Percentiles rank a stretch among this genome's conserved stretches.
Evolutionary conservation across 495 filamentous ascomycete species (phyloP).

Genomic region (Geoglossum glabrum): DNA sequence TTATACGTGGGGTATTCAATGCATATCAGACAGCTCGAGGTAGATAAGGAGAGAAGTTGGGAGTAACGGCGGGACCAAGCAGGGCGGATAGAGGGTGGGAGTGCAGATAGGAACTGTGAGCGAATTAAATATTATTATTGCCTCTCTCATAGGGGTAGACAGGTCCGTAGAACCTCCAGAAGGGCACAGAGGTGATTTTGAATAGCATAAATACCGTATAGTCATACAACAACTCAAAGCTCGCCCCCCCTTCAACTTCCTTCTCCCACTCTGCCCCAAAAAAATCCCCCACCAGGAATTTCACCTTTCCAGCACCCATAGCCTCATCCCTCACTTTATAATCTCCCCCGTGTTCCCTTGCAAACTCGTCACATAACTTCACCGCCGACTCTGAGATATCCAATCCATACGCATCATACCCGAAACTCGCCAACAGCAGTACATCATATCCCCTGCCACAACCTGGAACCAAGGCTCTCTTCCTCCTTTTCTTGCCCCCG

Average conservation of each 20-base stretch:
- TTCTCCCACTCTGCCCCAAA: constrained; percentile 43
- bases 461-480: constrained; percentile 28
- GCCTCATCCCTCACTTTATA: constrained; percentile 21
- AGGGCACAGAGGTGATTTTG: background rate
- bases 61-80: constrained; percentile 49
- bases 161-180: background rate
- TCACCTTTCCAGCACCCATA: constrained; percentile 31
- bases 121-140: background rate
- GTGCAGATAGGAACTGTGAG: constrained; percentile 58
- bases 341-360: constrained; percentile 10
- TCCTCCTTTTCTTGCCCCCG: constrained; percentile 8
- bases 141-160: background rate
- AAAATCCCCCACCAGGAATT: constrained; percentile 50
- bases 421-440: constrained; percentile 44
- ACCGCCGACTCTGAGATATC: constrained; percentile 41
- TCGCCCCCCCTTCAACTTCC: constrained; percentile 23
- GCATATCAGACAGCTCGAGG: constrained; percentile 41
- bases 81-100: constrained; percentile 40
- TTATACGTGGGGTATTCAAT: constrained; percentile 67
- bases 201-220: constrained; percentile 38
- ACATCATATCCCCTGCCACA: constrained; percentile 65
- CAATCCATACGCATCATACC: constrained; percentile 54
- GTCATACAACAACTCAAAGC: constrained; percentile 68
- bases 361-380: constrained; percentile 29
- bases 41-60: constrained; percentile 35